Percentiles rank a stretch among this genome's conserved stretches.
Conservation (phyloP, 345 rosid genomes). For the Hypericum androsaemum region DNA sequence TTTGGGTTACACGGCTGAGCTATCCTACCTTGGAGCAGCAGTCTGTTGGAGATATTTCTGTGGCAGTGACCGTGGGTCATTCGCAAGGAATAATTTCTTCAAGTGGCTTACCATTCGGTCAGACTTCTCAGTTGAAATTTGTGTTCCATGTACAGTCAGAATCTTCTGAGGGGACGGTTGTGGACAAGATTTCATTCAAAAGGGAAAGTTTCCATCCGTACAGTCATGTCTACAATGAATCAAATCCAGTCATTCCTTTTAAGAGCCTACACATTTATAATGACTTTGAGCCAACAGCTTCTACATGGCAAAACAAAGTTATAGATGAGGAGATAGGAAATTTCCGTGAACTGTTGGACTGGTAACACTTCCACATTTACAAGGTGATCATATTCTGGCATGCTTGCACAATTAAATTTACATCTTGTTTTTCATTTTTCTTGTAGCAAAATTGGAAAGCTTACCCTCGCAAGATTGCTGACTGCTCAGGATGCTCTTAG, state of each 20-base stretch:
- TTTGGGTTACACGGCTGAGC: constrained; percentile 58
- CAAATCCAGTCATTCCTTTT: constrained; percentile 22
- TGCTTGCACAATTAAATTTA: neutral
- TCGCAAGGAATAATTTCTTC: constrained; percentile 60
- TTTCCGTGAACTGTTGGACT: constrained; percentile 46
- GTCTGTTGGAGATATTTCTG: constrained; percentile 20
- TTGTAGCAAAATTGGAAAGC: constrained; percentile 87
- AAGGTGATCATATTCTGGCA: constrained; percentile 7
- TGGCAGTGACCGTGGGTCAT: constrained; percentile 54
- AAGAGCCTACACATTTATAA: constrained; percentile 24
- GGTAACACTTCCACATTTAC: constrained; percentile 35
- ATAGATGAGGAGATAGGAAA: constrained; percentile 45
- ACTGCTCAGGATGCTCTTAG: constrained; percentile 48
- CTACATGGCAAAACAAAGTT: constrained; percentile 46
- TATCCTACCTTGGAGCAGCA: constrained; percentile 20
- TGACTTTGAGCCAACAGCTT: constrained; percentile 20
- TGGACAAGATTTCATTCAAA: constrained; percentile 41
- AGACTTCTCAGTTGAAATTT: constrained; percentile 36
- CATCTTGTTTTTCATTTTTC: neutral
- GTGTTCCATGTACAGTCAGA: constrained; percentile 29
- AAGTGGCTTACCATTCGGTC: constrained; percentile 34
- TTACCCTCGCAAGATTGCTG: constrained; percentile 79
- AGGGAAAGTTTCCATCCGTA: constrained; percentile 38
- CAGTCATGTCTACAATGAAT: constrained; percentile 27
- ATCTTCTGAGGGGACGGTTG: constrained; percentile 20